Base-by-base conservation (phyloP, 768 basidiomycete species). In the Amanita jacksonii region DNA sequence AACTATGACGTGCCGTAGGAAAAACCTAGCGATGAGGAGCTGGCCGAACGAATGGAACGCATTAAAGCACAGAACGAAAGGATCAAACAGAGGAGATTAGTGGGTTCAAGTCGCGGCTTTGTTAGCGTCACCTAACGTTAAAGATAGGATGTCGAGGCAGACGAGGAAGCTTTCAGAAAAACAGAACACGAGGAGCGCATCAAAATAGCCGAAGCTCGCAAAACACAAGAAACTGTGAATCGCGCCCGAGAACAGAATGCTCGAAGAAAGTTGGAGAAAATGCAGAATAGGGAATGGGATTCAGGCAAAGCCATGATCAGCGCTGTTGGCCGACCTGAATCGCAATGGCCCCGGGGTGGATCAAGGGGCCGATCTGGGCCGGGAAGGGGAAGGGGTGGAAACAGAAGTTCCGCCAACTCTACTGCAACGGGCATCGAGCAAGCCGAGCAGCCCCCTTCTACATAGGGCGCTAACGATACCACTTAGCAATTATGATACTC, bases 281-380 rank as follows among this genome's bases (percentile, higher is more conserved):
- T 77, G 18, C 77, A 76, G 54, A 77, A 64, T 50, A 74, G 87
- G 12, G 87, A 90, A 65, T 90, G 87, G 87, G 87, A 90, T 58
- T 80, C 84, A 22, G 83, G 77, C 15, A 90, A 90, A 53, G 68
- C 6, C 45, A 55, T 36, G 5, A 19, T 13, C 20, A 22, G 12
- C 30, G 9, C 18, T 10, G 18, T 7, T 20, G 16, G 20, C 16
- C 3, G 8, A 32, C 2, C 23, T 6, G 12, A n/a, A n/a, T n/a
- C n/a, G n/a, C n/a, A n/a, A n/a, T n/a, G 24, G 51, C 59, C 16
- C 51, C 50, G 23, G 54, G 62, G 52, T 51, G 55, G 43, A 20
- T 44, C 43, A 38, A 53, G 59, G 43, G 56, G 56, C 12, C 51
- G 66, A 19, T 65, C 62, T 3, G 62, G 67, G 23, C 65, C 65